Base-by-base conservation (phyloP, 2,329 filamentous ascomycete genomes). In the Claviceps quebecensis region DNA sequence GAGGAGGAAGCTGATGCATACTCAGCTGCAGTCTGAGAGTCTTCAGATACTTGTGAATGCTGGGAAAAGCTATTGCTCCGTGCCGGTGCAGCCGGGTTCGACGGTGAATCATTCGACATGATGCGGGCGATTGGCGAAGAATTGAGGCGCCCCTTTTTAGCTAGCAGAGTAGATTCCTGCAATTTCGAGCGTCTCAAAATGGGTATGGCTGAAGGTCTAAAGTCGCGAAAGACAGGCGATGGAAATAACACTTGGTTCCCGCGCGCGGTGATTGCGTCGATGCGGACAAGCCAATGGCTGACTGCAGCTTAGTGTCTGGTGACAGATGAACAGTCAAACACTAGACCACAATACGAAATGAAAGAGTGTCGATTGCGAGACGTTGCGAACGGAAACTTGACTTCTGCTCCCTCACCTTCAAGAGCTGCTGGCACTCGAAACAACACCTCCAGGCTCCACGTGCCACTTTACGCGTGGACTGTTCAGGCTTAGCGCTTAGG, bases 11-110 rank as follows among this genome's bases (percentile, higher is more conserved):
- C 49, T 8, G 34, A 41, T n/a, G 55, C 68, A 53, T 71, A 40
- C 47, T 48, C 29, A 85, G 80, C 81, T 36, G 84, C 84, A 16
- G 84, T 88, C 59, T 87, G 84, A 1, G 84, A 87, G 51, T 76
- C 71, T 47, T 81, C 73, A 0, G 78, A 81, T n/a, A 62, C 66
- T 48, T 67, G 66, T 50, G 80, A 78, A 36, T 71, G 68, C 55
- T 77, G 74, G 38, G 79, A 82, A 58, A 79, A 74, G 69, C 80
- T 83, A 54, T 76, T 72, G 56, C 70, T 77, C 57, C 78, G 77
- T 36, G 68, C 54, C 16, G 57, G 44, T 36, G 54, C 54, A 47
- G 52, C 54, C 49, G 53, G 45, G 44, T 59, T 58, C 19, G 58
- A 58, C 47, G 69, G 45, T 26, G 47, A 58, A 58, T 72, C 68